Evolutionary conservation across 176 grass and related monocot species (phyloP), one percentile per base, ranked within the genome.

Genomic region (Carex myosuroides): DNA sequence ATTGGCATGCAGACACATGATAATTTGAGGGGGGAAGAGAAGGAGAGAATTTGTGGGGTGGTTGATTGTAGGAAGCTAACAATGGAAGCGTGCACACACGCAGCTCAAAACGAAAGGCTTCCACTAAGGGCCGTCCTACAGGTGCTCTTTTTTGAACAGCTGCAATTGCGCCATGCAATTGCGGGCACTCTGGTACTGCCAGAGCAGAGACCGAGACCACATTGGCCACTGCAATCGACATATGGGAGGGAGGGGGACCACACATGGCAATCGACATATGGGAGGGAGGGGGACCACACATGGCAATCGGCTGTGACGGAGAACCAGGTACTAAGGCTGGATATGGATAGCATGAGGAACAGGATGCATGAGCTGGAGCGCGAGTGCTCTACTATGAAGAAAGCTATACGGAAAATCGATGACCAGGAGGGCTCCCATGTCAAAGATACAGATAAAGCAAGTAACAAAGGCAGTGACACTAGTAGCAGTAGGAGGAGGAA

Each of bases 111-210:
- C 67, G 92, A 98, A 85, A 88, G 87, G 32, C 90, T 98, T 80
- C 95, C 95, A 20, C 90, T 98, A 73, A 91, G 95, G n/a, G 89
- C 92, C 4, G 95, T 98, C 68, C 91, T 98, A 52, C 95, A 98
- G 82, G 95, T 98, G 82, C 95, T 98, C 84, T 98, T 98, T 90
- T 98, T 98, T 89, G 92, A 94, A 89, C 95, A 98, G 89, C 86
- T 94, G 30, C 95, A 98, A 88, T 89, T 98, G 67, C 88, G 92
- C 16, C 87, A 87, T 10, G 92, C 92, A n/a, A 92, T 97, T 82
- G 14, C 94, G 1, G 60, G 87, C 84, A 92, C 90, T 61, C 91
- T 94, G 12, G 53, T 87, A 39, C 73, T 73, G 18, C 50, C 94
- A 37, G 8, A 59, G 8, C 64, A 79, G 22, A n/a, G 37, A 22